Base-by-base conservation (phyloP, 495 filamentous ascomycete species). In the Tuber aestivum region DNA sequence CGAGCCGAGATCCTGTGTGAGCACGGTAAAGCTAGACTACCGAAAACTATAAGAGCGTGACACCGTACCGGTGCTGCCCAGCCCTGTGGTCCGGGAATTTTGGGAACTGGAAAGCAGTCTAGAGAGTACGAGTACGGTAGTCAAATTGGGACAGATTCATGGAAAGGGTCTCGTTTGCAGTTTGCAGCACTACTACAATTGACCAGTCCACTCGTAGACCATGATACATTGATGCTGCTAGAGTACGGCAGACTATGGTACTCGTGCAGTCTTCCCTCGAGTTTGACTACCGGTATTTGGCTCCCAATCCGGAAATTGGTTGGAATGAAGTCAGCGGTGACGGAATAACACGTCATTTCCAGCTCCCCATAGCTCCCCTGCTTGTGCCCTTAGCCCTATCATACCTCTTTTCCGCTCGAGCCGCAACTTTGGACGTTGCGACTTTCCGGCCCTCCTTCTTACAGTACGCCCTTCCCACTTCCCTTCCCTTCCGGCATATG, bases 241-340 rank as follows among this genome's bases (percentile, higher is more conserved):
- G 42, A 44, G 42, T 10, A 44, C 42, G n/a, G n/a, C n/a, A n/a
- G n/a, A n/a, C n/a, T n/a, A n/a, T n/a, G n/a, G n/a, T n/a, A n/a
- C n/a, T n/a, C n/a, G n/a, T n/a, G n/a, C n/a, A n/a, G n/a, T n/a
- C n/a, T n/a, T n/a, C n/a, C n/a, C n/a, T n/a, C n/a, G n/a, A n/a
- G n/a, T n/a, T n/a, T n/a, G 40, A 3, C 40, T 41, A 41, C 40
- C 40, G 7, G 21, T n/a, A 56, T 65, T 65, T 65, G 12, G 32
- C 16, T 65, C 9, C 16, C 27, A 20, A 65, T 6, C 20, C 3
- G 32, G 27, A 35, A 35, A 14, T 65, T 65, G 56, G 12, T 65
- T 65, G 56, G 10, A 35, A 65, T 65, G 56, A 65, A 65, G 56
- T 65, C 56, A 65, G 56, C 35, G 56, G 16, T 65, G 56, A 65